Base-by-base conservation (phyloP, 1,284 basidiomycete species). In the Cutaneotrichosporon mucoides region DNA sequence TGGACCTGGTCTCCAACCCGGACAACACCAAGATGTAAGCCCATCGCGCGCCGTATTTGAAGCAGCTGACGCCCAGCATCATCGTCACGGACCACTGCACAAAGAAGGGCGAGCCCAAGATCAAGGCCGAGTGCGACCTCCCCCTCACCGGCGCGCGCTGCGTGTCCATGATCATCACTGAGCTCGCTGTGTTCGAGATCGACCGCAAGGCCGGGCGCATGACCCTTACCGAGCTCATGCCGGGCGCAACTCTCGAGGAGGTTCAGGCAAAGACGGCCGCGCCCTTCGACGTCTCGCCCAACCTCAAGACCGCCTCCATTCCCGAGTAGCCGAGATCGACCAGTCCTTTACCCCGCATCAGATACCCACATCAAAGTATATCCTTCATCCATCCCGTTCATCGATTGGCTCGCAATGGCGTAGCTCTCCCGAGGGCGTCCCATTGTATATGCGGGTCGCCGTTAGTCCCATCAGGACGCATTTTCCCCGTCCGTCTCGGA, bases 141-240 rank as follows among this genome's bases (percentile, higher is more conserved):
- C 92, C 93, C n/a, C 81, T 96, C 35, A 96, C 93, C 0, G 92
- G 93, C 33, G 85, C 86, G 35, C 83, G 88, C 48, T 85, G 90
- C 50, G 90, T 95, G 59, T 89, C 87, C 78, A 84, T 86, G 68
- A 93, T 96, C 72, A 86, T 96, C 73, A 96, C 92, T 2, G 92
- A 96, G 71, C 82, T 94, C 69, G 79, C 76, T 46, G 90, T 92
- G 49, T 96, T 96, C 76, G 81, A 88, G 55, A 88, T 95, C 36
- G 88, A 95, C 76, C 83, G 89, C 57, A 81, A 80, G 61, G 83
- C 84, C 36, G 88, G 89, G 24, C 82, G 81, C 68, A 80, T 96
- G 72, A 84, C 84, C 46, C 81, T 95, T 64, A 84, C 84, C 61
- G 92, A 95, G 74, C 76, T 95, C 54, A 87, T 87, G 56, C 85